Evolutionary conservation across 148 eudicot genomes (phyloP).

Genomic region (Linanthus parryae): DNA sequence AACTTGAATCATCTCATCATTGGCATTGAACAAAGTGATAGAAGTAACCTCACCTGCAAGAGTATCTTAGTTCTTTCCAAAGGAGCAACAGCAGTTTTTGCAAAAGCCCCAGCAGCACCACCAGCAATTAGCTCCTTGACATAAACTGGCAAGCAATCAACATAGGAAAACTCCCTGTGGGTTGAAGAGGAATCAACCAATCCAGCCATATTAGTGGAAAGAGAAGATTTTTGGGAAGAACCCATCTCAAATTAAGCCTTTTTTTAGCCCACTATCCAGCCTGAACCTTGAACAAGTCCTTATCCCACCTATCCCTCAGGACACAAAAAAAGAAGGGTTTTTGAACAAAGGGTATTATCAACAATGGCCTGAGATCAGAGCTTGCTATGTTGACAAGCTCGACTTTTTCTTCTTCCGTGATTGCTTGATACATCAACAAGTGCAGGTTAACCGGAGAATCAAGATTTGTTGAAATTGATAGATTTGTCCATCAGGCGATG

Average conservation of each 20-base stretch:
- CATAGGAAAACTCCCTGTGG: slow-evolving; percentile 16
- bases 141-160: slow-evolving; percentile 75
- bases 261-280: slow-evolving; percentile 27
- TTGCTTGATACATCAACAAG: too few relatives aligned
- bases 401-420: too few relatives aligned
- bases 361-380: too few relatives aligned
- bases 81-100: slow-evolving; percentile 92
- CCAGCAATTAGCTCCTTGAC: slow-evolving; percentile 94
- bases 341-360: too few relatives aligned
- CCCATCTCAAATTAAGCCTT: slow-evolving; percentile 35
- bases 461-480: too few relatives aligned
- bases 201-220: slow-evolving; percentile 59
- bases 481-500: too few relatives aligned
- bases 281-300: slow-evolving; percentile 37
- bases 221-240: slow-evolving; percentile 59
- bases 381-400: too few relatives aligned
- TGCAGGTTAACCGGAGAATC: too few relatives aligned
- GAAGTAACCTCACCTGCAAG: slow-evolving; percentile 48
- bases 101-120: slow-evolving; percentile 91
- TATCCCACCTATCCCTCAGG: slow-evolving; percentile 52
- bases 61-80: slow-evolving; percentile 91
- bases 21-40: too few relatives aligned
- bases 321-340: slow-evolving; percentile 23
- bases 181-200: slow-evolving; percentile 40
- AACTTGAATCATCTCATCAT: neutral